Conservation (phyloP, 805 yeast genomes). For the Kuraishia ogatae region DNA sequence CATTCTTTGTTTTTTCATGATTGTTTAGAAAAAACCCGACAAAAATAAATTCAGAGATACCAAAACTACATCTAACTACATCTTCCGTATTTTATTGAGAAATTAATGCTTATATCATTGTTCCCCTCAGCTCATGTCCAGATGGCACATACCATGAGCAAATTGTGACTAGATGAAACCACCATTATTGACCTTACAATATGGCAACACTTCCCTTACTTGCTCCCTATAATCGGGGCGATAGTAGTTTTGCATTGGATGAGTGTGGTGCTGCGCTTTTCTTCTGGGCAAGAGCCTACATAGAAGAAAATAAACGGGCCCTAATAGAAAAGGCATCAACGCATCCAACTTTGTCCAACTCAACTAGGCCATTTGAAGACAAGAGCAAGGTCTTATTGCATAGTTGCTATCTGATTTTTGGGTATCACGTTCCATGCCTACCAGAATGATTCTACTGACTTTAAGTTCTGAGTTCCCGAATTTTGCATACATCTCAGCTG, state of each 20-base stretch:
- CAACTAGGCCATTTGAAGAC: constrained; percentile 42
- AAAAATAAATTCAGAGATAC: not conserved
- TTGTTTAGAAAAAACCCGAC: too few relatives aligned
- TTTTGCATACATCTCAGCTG: not conserved
- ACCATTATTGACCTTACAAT: constrained; percentile 41
- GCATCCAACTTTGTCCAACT: constrained; percentile 38
- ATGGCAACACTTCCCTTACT: constrained; percentile 53
- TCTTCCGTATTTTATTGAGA: too few relatives aligned
- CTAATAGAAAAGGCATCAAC: constrained; percentile 62
- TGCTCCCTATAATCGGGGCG: constrained; percentile 55
- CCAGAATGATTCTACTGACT: constrained; percentile 40
- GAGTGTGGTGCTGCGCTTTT: constrained; percentile 50
- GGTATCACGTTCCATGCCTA: constrained; percentile 46
- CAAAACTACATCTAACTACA: not conserved
- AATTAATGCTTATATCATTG: too few relatives aligned
- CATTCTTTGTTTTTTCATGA: not conserved
- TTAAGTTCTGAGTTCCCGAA: constrained; percentile 39
- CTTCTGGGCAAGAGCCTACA: constrained; percentile 49
- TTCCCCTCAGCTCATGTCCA: not conserved
- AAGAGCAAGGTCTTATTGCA: too few relatives aligned
- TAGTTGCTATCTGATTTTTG: constrained; percentile 37
- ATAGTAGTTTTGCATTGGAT: constrained; percentile 51
- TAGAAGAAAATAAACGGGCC: constrained; percentile 41
- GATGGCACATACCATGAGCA: constrained; percentile 44
- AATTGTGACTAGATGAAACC: constrained; percentile 53